Evolutionary conservation across 129 eudicot species (phyloP).

Genomic region (Chrysanthemum seticuspe): DNA sequence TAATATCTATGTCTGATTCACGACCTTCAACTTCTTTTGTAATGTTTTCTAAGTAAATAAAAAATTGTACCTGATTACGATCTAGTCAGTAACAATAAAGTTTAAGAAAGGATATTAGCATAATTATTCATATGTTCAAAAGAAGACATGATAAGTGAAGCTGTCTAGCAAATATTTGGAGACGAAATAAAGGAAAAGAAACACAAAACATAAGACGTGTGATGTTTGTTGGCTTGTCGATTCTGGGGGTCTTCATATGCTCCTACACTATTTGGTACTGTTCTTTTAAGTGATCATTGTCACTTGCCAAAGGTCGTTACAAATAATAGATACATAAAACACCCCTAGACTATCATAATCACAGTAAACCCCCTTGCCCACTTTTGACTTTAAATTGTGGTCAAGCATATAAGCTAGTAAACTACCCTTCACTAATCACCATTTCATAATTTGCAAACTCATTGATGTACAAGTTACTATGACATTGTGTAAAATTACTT

Average conservation of each 20-base stretch:
- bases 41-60: too few relatives aligned
- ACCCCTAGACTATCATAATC: slow-evolving; percentile 4
- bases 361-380: background rate
- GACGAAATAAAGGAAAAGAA: slow-evolving; percentile 21
- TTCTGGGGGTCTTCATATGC: slow-evolving; percentile 24
- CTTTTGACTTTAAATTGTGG: background rate
- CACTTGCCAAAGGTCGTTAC: background rate
- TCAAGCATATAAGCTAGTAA: background rate
- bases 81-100: too few relatives aligned
- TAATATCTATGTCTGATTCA: too few relatives aligned
- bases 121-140: slow-evolving; percentile 13
- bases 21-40: too few relatives aligned
- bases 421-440: background rate
- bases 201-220: slow-evolving; percentile 40
- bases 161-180: slow-evolving; percentile 22
- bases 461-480: too few relatives aligned
- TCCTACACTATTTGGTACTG: slow-evolving; percentile 19
- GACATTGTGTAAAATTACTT: background rate
- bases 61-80: too few relatives aligned
- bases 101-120: too few relatives aligned
- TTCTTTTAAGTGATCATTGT: slow-evolving; percentile 9
- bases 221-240: slow-evolving; percentile 41
- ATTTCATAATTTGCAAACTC: background rate
- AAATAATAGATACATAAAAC: background rate
- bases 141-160: slow-evolving; percentile 31